These are phyloP conservation scores for Malassezia pachydermatis DNA, from an alignment of 1,284 basidiomycete genomes.

Conservation along the genomic window DNA sequence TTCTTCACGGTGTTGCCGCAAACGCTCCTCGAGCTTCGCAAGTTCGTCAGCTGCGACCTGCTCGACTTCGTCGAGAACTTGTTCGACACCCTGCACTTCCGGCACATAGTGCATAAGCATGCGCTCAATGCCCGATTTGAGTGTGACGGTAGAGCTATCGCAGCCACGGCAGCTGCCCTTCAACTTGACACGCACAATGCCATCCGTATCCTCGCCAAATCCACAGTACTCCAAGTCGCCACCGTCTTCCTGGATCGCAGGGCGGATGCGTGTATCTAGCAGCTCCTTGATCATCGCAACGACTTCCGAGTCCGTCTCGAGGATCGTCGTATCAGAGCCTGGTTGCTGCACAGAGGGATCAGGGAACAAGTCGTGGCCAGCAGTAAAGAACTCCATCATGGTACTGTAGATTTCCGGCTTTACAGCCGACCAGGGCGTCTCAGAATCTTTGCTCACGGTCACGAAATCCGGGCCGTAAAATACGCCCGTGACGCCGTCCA, in stretches of 20 bases:
- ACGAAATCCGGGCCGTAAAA: slow-evolving; percentile 98
- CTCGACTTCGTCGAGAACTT: slow-evolving; percentile 86
- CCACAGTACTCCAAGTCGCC: slow-evolving; percentile 78
- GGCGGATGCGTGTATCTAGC: slow-evolving; percentile 83
- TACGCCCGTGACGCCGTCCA: slow-evolving; percentile 76
- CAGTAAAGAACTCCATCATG: slow-evolving; percentile 94
- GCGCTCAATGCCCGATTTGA: slow-evolving; percentile 67
- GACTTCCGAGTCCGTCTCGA: slow-evolving; percentile 91
- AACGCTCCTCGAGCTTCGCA: slow-evolving; percentile 71
- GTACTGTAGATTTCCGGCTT: slow-evolving; percentile 98
- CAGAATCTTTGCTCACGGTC: slow-evolving; percentile 82
- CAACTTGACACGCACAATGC: slow-evolving; percentile 64
- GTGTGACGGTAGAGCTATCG: slow-evolving; percentile 78
- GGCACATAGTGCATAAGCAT: slow-evolving; percentile 99
- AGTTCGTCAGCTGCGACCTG: slow-evolving; percentile 79
- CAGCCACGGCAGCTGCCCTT: slow-evolving; percentile 96
- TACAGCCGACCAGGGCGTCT: slow-evolving; percentile 73
- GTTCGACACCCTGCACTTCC: slow-evolving; percentile 91
- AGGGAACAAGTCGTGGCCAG: slow-evolving; percentile 72
- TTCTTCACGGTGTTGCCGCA: slow-evolving; percentile 50
- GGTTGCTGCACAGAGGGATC: slow-evolving; percentile 54
- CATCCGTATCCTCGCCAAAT: slow-evolving; percentile 54
- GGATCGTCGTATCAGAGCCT: slow-evolving; percentile 85
- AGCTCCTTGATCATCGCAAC: slow-evolving; percentile 99
- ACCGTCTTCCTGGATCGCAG: slow-evolving; percentile 91